Conservation (phyloP, 2,329 filamentous ascomycete species). For the Phyllosticta ampelicida region DNA sequence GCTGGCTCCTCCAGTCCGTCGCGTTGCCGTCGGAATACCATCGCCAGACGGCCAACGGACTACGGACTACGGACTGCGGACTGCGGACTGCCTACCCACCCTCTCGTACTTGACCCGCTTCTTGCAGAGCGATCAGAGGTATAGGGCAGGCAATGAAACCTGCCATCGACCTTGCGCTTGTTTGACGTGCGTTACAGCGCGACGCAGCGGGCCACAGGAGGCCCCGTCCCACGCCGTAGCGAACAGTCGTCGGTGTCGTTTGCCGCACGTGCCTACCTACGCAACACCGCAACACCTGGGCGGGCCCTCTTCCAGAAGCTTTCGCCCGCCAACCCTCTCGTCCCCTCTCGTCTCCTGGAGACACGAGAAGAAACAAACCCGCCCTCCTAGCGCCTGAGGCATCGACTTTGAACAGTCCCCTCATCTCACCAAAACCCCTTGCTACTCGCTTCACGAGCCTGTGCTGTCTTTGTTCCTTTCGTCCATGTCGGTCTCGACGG, state of each 20-base stretch:
- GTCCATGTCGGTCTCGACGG: background rate
- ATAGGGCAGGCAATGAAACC: conserved; percentile 7
- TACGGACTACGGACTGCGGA: no score
- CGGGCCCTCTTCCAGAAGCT: background rate
- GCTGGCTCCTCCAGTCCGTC: no score
- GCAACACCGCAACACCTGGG: background rate
- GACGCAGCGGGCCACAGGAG: conserved; percentile 2
- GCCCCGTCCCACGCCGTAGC: background rate
- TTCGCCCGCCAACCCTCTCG: background rate
- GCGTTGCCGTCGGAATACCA: no score
- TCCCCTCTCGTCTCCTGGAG: background rate
- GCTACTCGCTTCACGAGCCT: background rate
- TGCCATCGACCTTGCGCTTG: conserved; percentile 2
- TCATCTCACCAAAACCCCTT: background rate
- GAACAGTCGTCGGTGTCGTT: background rate
- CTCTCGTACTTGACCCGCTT: background rate
- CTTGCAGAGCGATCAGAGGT: background rate
- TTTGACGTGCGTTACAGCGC: conserved; percentile 10
- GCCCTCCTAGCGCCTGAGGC: background rate
- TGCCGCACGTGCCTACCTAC: background rate
- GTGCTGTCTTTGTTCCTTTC: background rate
- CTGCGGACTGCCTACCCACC: no score
- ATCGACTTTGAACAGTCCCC: background rate
- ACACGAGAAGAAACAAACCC: background rate
- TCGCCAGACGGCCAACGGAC: no score